A percentile compares a stretch with the other conserved stretches of the same genome.
Conservation (phyloP, 257 asterid genomes). For the Paulownia fortunei region DNA sequence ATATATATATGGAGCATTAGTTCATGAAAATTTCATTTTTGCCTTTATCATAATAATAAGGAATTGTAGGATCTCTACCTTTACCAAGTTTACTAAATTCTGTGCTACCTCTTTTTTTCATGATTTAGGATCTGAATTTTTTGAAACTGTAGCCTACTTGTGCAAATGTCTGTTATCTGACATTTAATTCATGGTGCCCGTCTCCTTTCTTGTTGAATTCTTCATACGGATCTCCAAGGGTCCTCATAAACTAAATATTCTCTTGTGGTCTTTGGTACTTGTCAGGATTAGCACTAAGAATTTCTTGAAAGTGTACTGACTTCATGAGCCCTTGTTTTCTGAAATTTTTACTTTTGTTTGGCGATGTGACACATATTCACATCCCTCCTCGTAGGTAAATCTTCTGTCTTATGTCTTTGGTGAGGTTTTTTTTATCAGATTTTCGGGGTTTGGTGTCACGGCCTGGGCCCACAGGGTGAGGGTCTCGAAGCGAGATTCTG, state of each 20-base stretch:
- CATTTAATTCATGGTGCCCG: background rate
- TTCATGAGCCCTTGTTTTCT: background rate
- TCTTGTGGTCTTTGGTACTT: background rate
- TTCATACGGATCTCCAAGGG: background rate
- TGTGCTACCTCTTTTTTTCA: background rate
- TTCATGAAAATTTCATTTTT: too few species aligned
- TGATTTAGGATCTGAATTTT: background rate
- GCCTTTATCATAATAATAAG: background rate
- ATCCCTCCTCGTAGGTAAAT: background rate
- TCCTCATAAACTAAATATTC: background rate
- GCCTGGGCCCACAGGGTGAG: too few species aligned
- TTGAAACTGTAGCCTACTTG: background rate
- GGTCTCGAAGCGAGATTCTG: too few species aligned
- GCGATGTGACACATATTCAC: background rate
- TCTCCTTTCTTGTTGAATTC: background rate
- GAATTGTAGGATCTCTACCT: background rate
- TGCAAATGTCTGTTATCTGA: too few species aligned
- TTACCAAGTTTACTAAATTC: background rate
- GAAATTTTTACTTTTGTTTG: background rate
- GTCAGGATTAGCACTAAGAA: background rate
- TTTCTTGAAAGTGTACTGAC: background rate
- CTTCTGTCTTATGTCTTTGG: background rate
- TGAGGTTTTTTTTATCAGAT: background rate
- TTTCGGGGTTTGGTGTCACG: too few species aligned
- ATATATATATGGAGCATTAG: background rate